Percentiles rank a stretch among this genome's conserved stretches.
These are phyloP conservation scores for Phyllosticta paracitricarpa DNA, from an alignment of 2,329 filamentous ascomycete species.

Conservation along the genomic window DNA sequence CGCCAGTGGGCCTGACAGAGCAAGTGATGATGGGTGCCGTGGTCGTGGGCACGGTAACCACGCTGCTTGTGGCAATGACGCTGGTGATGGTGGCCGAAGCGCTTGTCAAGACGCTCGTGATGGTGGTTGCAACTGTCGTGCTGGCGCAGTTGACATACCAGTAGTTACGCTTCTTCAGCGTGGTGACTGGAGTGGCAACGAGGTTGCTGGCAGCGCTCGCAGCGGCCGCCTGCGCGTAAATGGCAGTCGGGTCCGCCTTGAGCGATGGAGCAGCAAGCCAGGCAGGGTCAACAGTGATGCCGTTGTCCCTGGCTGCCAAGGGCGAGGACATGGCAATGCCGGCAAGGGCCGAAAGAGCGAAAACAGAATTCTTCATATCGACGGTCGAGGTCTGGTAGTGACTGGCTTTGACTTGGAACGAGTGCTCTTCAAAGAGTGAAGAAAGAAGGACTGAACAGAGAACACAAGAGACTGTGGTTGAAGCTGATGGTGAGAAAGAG, in stretches of 20 bases:
- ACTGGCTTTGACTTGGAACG: background rate
- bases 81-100: background rate
- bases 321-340: constrained; percentile 3
- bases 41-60: background rate
- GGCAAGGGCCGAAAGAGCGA: constrained; percentile 4
- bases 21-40: background rate
- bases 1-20: background rate
- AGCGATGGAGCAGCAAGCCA: background rate
- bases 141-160: background rate
- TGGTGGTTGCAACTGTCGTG: background rate
- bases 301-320: constrained; percentile 3
- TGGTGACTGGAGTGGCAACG: background rate
- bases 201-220: background rate
- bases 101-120: background rate
- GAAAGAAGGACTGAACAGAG: constrained; percentile 1
- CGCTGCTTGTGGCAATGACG: background rate
- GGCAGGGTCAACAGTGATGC: background rate
- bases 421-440: constrained; percentile 2
- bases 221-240: background rate
- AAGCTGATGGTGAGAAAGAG: background rate
- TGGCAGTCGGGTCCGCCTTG: background rate
- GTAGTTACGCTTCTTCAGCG: constrained; percentile 2
- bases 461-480: background rate
- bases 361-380: constrained; percentile 7
- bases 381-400: background rate